A percentile compares a stretch with the other conserved stretches of the same genome.
Evolutionary conservation across 352 stramenopile species (phyloP).

Genomic region (Globisporangium echinulatum): DNA sequence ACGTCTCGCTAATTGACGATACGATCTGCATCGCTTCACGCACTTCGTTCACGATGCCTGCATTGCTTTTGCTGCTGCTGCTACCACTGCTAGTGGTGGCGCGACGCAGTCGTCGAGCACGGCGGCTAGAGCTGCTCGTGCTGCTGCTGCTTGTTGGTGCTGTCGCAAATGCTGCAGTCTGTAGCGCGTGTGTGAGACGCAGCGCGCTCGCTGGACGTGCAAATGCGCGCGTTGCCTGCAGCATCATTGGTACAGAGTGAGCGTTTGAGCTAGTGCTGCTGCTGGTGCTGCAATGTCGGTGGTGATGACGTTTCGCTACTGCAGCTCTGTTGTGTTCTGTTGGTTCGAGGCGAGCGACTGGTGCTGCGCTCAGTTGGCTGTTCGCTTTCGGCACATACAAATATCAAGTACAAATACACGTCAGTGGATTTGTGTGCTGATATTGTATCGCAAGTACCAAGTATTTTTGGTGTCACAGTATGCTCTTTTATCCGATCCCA

Average conservation of each 20-base stretch:
- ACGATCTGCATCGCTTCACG: conserved; percentile 37
- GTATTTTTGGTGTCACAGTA: no score
- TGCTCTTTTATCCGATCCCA: no score
- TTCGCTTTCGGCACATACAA: no score
- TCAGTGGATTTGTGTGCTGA: no score
- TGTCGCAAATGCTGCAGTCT: conserved; percentile 6
- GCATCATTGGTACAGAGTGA: background rate
- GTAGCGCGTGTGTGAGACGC: background rate
- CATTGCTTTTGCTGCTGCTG: background rate
- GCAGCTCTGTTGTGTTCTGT: no score
- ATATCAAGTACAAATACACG: no score
- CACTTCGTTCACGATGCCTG: conserved; percentile 23
- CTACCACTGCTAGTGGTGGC: conserved; percentile 14
- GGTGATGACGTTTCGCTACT: no score
- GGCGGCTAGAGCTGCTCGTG: conserved; percentile 20
- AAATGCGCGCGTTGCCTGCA: conserved; percentile 1
- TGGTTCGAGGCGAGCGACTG: no score
- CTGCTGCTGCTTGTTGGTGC: background rate
- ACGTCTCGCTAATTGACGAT: conserved; percentile 51
- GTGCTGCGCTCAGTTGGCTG: no score
- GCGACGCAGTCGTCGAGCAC: conserved; percentile 39
- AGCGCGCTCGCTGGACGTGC: conserved; percentile 2
- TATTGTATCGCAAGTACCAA: no score
- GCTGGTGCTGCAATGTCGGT: no score
- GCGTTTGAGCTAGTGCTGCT: no score